Evolutionary conservation across 139 green algal genomes (phyloP), one percentile per base, ranked within the genome.

Genomic region (Diplosphaera chodatii): DNA sequence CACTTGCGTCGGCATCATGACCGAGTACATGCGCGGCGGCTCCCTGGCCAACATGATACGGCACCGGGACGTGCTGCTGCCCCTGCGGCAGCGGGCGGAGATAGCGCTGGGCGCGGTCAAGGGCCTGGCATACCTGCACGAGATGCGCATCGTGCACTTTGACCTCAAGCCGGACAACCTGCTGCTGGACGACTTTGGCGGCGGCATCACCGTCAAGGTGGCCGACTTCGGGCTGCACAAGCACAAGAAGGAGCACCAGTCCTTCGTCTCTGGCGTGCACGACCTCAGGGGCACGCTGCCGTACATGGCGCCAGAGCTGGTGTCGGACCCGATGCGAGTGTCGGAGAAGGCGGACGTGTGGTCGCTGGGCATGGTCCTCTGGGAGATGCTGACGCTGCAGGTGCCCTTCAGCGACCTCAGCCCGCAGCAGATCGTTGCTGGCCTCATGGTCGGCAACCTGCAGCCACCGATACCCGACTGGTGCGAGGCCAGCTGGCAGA

Each of bases 151-250:
- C 25, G 91, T 97, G 29, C 92, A 97, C 80, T 97, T 97, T 74
- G 92, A 97, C 76, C 88, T 97, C 34, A 92, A 96, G 83, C 88
- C 88, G 13, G 92, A 97, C 83, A 97, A 97, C 83, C 79, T 97
- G 74, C 87, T 97, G 69, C 82, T 97, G 32, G 94, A 94, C 34
- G 32, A 28, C 29, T 25, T 25, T 3, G 48, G 48, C 16, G 65
- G 55, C n/a, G 64, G 55, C 18, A 64, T 79, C 29, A 31, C 64
- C 28, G 28, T 84, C 32, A 83, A 86, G 37, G 88, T 95, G 1
- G 91, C 89, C 32, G 91, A 96, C 77, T 96, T 96, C 81, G 91
- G 91, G 16, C 82, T 96, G 63, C 83, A 72, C 78, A 91, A 93
- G 82, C 84, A 93, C 73, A 93, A 93, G 84, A 81, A 59, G 87